A percentile compares a stretch with the other conserved stretches of the same genome.
phyloP scores from a whole-genome alignment of 257 asterid genomes.

The Galeopsis tetrahit region DNA sequence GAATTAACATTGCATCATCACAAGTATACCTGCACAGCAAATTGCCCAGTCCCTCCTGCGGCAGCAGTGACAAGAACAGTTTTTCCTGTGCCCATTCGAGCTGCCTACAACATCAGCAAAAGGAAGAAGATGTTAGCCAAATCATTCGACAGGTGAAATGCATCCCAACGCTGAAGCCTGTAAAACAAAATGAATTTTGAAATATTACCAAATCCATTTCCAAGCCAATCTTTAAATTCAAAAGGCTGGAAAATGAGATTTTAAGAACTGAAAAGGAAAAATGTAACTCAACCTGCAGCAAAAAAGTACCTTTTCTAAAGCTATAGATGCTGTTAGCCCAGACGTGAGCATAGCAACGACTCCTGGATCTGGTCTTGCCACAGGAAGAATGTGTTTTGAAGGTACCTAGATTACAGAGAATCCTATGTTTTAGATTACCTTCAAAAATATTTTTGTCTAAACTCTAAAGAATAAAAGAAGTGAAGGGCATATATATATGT shows the following conservation, averaged over 20 bases:
- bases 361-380: slow-evolving; percentile 94
- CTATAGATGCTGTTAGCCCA: slow-evolving; percentile 94
- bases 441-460: background rate
- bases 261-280: slow-evolving; percentile 11
- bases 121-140: slow-evolving; percentile 24
- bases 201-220: slow-evolving; percentile 21
- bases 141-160: slow-evolving; percentile 7
- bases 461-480: background rate
- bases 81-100: slow-evolving; percentile 85
- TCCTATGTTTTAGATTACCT: slow-evolving; percentile 25
- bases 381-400: slow-evolving; percentile 87
- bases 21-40: slow-evolving; percentile 88
- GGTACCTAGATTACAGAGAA: slow-evolving; percentile 58
- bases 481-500: background rate
- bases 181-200: background rate
- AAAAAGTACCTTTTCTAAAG: slow-evolving; percentile 79
- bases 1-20: slow-evolving; percentile 19
- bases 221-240: slow-evolving; percentile 11
- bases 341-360: slow-evolving; percentile 98
- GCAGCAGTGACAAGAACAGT: slow-evolving; percentile 97
- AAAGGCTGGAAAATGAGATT: slow-evolving; percentile 20
- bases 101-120: slow-evolving; percentile 59
- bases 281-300: slow-evolving; percentile 26
- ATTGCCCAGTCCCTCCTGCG: slow-evolving; percentile 99
- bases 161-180: slow-evolving; percentile 16